phyloP scores from a whole-genome alignment of 257 asterid genomes.

The Scutellaria galericulata region DNA sequence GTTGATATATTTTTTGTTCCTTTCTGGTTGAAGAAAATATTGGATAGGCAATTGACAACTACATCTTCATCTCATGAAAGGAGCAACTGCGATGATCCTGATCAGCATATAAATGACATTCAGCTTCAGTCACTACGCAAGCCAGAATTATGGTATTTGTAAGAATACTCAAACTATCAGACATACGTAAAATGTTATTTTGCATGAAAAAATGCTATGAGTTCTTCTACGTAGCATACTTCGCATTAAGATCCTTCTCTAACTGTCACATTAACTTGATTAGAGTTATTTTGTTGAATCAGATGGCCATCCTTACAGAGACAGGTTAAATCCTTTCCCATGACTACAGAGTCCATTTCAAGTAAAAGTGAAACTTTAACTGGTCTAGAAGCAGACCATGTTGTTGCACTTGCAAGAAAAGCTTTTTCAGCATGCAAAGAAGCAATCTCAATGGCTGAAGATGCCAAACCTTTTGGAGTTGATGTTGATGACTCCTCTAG shows the following conservation, averaged over 20 bases:
- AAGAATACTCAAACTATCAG: slow-evolving; percentile 58
- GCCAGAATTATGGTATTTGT: slow-evolving; percentile 79
- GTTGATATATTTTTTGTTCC: slow-evolving; percentile 31
- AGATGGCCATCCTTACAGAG: slow-evolving; percentile 61
- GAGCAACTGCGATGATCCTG: slow-evolving; percentile 40
- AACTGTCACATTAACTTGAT: slow-evolving; percentile 3
- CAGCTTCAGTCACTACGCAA: slow-evolving; percentile 51
- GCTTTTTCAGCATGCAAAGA: slow-evolving; percentile 78
- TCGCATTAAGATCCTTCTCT: slow-evolving; percentile 1
- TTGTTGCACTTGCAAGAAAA: slow-evolving; percentile 69
- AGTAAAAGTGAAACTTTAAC: slow-evolving; percentile 38
- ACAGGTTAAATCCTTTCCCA: slow-evolving; percentile 36
- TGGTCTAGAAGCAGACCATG: slow-evolving; percentile 56
- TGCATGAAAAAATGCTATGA: background rate
- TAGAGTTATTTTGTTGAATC: slow-evolving; percentile 37
- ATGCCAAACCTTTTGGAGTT: slow-evolving; percentile 48
- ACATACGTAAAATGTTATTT: slow-evolving; percentile 30
- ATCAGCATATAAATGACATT: slow-evolving; percentile 43
- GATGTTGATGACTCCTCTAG: slow-evolving; percentile 40
- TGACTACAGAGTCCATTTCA: slow-evolving; percentile 34
- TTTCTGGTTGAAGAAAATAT: slow-evolving; percentile 51
- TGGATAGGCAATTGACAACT: slow-evolving; percentile 48
- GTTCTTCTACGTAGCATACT: slow-evolving; percentile 7
- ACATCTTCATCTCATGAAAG: slow-evolving; percentile 47
- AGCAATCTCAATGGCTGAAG: slow-evolving; percentile 63